Percentiles rank a stretch among this genome's conserved stretches.
Conservation (phyloP, 75 land plant genomes). For the Gnetum montanum region DNA sequence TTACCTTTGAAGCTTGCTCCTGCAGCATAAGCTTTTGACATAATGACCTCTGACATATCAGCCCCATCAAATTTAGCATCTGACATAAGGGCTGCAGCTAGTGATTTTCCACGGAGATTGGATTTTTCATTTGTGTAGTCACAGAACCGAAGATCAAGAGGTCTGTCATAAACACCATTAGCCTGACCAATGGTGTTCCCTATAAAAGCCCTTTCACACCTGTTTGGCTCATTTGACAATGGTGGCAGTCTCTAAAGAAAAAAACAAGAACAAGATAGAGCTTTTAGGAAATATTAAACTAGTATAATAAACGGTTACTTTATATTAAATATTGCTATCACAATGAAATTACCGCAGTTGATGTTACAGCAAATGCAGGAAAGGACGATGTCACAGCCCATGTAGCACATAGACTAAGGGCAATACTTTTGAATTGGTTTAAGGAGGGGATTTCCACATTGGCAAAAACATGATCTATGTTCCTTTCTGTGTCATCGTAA, state of each 20-base stretch:
- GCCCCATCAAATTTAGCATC: conserved; percentile 99
- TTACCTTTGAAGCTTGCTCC: conserved; percentile 98
- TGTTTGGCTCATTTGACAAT: conserved; percentile 76
- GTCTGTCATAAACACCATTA: conserved; percentile 91
- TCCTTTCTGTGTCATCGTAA: neutral
- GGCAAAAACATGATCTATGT: neutral
- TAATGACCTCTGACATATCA: conserved; percentile 89
- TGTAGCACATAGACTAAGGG: conserved; percentile 55
- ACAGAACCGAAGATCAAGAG: conserved; percentile 90
- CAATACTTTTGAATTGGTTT: conserved; percentile 25
- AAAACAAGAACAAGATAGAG: too few species aligned
- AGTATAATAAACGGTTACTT: neutral
- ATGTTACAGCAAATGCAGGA: conserved; percentile 41
- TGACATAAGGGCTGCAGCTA: conserved; percentile 92
- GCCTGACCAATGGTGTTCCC: conserved; percentile 99
- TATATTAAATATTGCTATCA: neutral
- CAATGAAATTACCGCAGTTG: conserved; percentile 2
- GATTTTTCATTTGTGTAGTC: conserved; percentile 82
- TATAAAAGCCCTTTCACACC: conserved; percentile 86
- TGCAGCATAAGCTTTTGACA: conserved; percentile 99
- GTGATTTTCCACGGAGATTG: conserved; percentile 86
- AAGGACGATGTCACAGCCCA: conserved; percentile 46
- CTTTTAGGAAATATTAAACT: neutral
- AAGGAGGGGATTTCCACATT: conserved; percentile 4
- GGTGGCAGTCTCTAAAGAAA: conserved; percentile 81